phyloP scores from a whole-genome alignment of 2,329 filamentous ascomycete species.

The Akanthomyces lecanii region DNA sequence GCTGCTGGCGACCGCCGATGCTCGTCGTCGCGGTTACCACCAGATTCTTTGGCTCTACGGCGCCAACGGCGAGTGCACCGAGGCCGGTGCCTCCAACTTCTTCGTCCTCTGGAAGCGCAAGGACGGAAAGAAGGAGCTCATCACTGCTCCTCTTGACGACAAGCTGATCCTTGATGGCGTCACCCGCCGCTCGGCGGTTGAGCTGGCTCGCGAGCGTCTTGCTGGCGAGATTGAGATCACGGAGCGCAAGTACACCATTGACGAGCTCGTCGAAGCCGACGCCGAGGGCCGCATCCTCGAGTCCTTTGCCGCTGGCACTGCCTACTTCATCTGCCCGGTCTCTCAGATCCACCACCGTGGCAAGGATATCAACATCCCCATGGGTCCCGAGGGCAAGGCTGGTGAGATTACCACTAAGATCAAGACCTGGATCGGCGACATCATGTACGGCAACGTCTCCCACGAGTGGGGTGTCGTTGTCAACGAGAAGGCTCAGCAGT shows the following conservation, averaged over 20 bases:
- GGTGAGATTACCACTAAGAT: slow-evolving; percentile 57
- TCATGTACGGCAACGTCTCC: slow-evolving; percentile 68
- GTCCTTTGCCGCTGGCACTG: slow-evolving; percentile 82
- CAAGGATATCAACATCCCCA: slow-evolving; percentile 57
- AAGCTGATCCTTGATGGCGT: slow-evolving; percentile 84
- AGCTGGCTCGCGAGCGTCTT: slow-evolving; percentile 64
- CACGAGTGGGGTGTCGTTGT: slow-evolving; percentile 69
- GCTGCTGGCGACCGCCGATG: slow-evolving; percentile 73
- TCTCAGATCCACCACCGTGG: slow-evolving; percentile 65
- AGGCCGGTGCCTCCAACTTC: slow-evolving; percentile 90
- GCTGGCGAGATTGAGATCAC: slow-evolving; percentile 62
- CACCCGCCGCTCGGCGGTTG: slow-evolving; percentile 75
- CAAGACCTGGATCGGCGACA: slow-evolving; percentile 64
- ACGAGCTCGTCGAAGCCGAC: slow-evolving; percentile 67
- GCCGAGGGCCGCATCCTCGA: slow-evolving; percentile 75
- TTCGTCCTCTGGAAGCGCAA: slow-evolving; percentile 70
- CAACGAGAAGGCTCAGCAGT: slow-evolving; percentile 47
- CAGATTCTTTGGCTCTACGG: slow-evolving; percentile 96
- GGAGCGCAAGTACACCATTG: slow-evolving; percentile 78
- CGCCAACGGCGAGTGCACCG: slow-evolving; percentile 71
- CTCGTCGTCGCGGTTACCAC: slow-evolving; percentile 68
- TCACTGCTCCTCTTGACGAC: slow-evolving; percentile 80
- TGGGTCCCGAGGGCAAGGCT: slow-evolving; percentile 46
- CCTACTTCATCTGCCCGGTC: slow-evolving; percentile 69
- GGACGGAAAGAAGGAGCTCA: slow-evolving; percentile 55